A percentile compares a stretch with the other conserved stretches of the same genome.
phyloP scores from a whole-genome alignment of 2,329 filamentous ascomycete species.

The Fusarium keratoplasticum region DNA sequence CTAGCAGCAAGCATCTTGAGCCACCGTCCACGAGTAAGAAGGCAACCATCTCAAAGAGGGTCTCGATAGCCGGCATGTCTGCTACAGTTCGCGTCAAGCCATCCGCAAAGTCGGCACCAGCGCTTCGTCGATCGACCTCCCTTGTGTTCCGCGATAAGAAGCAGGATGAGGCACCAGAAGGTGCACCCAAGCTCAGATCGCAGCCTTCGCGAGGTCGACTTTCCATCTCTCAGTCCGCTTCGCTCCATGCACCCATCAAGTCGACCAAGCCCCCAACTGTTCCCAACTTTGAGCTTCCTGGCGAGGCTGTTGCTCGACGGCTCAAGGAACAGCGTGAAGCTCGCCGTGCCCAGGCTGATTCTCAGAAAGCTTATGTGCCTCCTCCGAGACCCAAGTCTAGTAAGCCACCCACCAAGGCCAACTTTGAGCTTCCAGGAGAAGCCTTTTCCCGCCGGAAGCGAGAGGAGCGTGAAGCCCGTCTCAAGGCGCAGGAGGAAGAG shows the following conservation, averaged over 20 bases:
- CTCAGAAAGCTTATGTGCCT: constrained; percentile 50
- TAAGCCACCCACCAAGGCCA: constrained; percentile 65
- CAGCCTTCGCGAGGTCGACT: constrained; percentile 37
- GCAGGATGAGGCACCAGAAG: constrained; percentile 20
- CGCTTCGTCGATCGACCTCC: constrained; percentile 57
- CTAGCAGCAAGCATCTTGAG: constrained; percentile 26
- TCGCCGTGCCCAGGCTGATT: constrained; percentile 55
- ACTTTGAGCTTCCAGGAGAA: constrained; percentile 73
- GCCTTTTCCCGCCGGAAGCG: constrained; percentile 67
- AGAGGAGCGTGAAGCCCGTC: constrained; percentile 65
- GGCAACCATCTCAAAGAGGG: constrained; percentile 38
- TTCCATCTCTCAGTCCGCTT: constrained; percentile 19
- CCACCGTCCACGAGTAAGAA: constrained; percentile 28
- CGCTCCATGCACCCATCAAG: constrained; percentile 59
- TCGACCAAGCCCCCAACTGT: constrained; percentile 66
- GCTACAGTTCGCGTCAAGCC: constrained; percentile 57
- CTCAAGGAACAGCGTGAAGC: constrained; percentile 70
- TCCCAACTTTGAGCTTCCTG: constrained; percentile 71
- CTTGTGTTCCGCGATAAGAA: constrained; percentile 51
- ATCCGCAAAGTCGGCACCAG: constrained; percentile 50
- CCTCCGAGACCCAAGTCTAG: constrained; percentile 61
- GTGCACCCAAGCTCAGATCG: constrained; percentile 24
- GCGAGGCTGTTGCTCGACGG: constrained; percentile 69
- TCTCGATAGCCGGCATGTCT: constrained; percentile 49
- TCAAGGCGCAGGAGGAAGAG: constrained; percentile 70